phyloP scores from a whole-genome alignment of 1,139 yeast species.

The Nematodospora anomalae region DNA sequence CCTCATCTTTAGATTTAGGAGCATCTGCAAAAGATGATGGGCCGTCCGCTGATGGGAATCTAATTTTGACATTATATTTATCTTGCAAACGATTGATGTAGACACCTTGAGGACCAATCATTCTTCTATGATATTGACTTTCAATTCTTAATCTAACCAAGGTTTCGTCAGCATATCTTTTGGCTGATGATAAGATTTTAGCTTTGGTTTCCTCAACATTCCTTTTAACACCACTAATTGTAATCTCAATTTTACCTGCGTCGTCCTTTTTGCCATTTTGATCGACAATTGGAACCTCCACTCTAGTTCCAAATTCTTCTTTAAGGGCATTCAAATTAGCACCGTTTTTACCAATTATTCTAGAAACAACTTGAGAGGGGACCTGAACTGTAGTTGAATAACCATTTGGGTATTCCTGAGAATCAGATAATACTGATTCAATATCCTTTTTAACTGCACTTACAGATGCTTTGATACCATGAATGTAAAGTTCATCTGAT shows the following conservation, averaged over 20 bases:
- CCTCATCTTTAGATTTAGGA: constrained; percentile 57
- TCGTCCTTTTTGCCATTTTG: constrained; percentile 28
- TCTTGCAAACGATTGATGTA: constrained; percentile 86
- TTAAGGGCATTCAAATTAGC: constrained; percentile 65
- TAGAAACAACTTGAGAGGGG: constrained; percentile 67
- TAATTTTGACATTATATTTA: constrained; percentile 79
- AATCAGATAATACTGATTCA: constrained; percentile 57
- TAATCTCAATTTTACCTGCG: constrained; percentile 55
- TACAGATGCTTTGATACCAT: constrained; percentile 64
- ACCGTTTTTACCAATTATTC: constrained; percentile 91
- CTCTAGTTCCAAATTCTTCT: constrained; percentile 76
- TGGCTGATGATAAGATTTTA: constrained; percentile 57
- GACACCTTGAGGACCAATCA: constrained; percentile 83
- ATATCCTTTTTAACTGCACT: constrained; percentile 53
- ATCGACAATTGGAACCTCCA: constrained; percentile 54
- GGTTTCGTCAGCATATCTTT: constrained; percentile 82
- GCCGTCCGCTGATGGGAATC: constrained; percentile 58
- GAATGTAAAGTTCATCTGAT: constrained; percentile 57
- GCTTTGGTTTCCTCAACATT: constrained; percentile 76
- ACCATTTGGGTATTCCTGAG: constrained; percentile 61
- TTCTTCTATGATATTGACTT: constrained; percentile 71
- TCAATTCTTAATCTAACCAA: constrained; percentile 69
- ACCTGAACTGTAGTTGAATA: constrained; percentile 57
- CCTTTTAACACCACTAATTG: constrained; percentile 72
- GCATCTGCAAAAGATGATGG: constrained; percentile 32